These are phyloP conservation scores for Penicillium coprophilum DNA, from an alignment of 495 filamentous ascomycete species.

Conservation along the genomic window DNA sequence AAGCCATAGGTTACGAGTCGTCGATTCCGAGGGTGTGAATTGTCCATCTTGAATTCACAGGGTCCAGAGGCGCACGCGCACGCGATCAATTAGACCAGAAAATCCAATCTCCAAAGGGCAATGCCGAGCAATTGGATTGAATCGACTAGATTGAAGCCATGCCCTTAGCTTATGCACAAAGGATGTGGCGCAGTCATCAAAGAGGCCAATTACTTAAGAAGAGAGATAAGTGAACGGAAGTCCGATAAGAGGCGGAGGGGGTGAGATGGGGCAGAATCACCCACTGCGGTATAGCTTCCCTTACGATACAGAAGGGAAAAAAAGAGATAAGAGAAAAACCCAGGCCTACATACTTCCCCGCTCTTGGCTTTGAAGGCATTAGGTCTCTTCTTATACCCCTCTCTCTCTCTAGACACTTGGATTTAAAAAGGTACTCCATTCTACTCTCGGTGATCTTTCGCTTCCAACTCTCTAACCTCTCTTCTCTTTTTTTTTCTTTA, in stretches of 20 bases:
- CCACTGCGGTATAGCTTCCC: constrained; percentile 12
- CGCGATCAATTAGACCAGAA: background rate
- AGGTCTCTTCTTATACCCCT: constrained; percentile 5
- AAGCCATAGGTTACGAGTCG: constrained; percentile 52
- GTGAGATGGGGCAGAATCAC: constrained; percentile 14
- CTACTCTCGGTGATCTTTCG: background rate
- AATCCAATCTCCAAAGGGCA: background rate
- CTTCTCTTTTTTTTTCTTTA: background rate
- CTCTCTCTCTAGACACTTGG: constrained; percentile 3
- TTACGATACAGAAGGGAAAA: background rate
- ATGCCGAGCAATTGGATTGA: background rate
- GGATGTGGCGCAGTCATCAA: constrained; percentile 1
- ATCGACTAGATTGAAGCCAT: no score
- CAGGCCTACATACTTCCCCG: constrained; percentile 13
- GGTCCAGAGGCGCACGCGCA: background rate
- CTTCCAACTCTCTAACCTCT: background rate
- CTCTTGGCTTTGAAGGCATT: constrained; percentile 8
- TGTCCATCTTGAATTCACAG: constrained; percentile 22
- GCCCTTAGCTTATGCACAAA: constrained; percentile 6
- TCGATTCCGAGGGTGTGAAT: constrained; percentile 33
- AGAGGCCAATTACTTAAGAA: no score
- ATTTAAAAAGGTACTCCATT: background rate
- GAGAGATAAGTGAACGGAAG: no score
- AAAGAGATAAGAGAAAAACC: constrained; percentile 14
- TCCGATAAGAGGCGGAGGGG: constrained; percentile 3